Evolutionary conservation across 352 stramenopile species (phyloP).

Genomic region (Thalassiosira pacifica): DNA sequence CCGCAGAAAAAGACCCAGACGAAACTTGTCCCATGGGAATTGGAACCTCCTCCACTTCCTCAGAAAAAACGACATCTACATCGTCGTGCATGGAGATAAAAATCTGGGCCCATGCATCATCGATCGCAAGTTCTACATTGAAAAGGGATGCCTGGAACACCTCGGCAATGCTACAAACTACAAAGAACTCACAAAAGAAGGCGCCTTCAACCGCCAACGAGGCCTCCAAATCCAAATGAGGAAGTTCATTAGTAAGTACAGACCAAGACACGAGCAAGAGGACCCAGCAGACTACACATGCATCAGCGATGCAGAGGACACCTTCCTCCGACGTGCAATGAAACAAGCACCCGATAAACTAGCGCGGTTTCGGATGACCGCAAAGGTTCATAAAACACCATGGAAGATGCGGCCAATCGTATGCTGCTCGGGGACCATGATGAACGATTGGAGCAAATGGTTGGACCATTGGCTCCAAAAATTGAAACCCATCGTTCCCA

Average conservation of each 20-base stretch:
- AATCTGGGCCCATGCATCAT: constrained; percentile 17
- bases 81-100: constrained; percentile 17
- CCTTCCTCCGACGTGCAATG: background rate
- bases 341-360: background rate
- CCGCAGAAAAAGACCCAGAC: too few species aligned
- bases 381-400: constrained; percentile 25
- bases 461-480: background rate
- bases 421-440: background rate
- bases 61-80: background rate
- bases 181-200: constrained; percentile 22
- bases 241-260: background rate
- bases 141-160: constrained; percentile 6
- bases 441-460: background rate
- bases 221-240: background rate
- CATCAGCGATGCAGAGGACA: constrained; percentile 2
- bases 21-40: too few species aligned
- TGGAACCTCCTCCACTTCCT: background rate
- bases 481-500: constrained; percentile 4
- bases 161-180: constrained; percentile 9
- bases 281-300: too few species aligned
- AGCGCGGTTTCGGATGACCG: constrained; percentile 14
- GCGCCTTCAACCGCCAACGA: background rate
- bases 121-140: background rate
- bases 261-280: background rate
- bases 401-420: constrained; percentile 32